Evolutionary conservation across 495 filamentous ascomycete species (phyloP).

Genomic region (Hypoxylon lenormandii): DNA sequence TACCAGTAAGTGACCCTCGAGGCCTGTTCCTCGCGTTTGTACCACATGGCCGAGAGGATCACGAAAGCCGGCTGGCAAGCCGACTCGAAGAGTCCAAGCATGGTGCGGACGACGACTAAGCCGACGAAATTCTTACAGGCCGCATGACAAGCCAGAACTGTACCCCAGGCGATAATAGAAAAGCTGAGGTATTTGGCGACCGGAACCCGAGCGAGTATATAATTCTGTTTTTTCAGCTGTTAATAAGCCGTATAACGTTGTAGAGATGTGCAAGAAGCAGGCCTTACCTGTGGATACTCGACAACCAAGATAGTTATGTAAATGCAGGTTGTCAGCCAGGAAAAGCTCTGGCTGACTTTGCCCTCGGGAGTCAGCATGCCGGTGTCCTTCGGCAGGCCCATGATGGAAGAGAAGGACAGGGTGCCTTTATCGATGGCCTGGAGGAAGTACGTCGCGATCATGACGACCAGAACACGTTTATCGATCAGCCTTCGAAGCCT

Average conservation of each 20-base stretch:
- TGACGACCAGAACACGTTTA: conserved; percentile 62
- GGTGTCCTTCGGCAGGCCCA: conserved; percentile 71
- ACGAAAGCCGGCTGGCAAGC: conserved; percentile 72
- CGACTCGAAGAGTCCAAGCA: conserved; percentile 77
- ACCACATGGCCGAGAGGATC: conserved; percentile 78
- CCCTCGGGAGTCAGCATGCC: conserved; percentile 64
- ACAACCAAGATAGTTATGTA: conserved; percentile 66
- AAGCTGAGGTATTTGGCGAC: conserved; percentile 70
- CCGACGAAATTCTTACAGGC: conserved; percentile 69
- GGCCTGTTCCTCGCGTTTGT: conserved; percentile 74
- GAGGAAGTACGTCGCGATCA: conserved; percentile 73
- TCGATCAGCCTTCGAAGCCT: conserved; percentile 66
- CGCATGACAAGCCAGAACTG: conserved; percentile 67
- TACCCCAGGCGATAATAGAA: conserved; percentile 72
- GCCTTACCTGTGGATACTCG: conserved; percentile 62
- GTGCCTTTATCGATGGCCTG: conserved; percentile 81
- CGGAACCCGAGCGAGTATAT: conserved; percentile 63
- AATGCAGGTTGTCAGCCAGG: conserved; percentile 67
- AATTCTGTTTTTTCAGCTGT: conserved; percentile 53
- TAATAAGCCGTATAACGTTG: conserved; percentile 9
- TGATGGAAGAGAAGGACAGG: conserved; percentile 75
- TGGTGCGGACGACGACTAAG: conserved; percentile 67
- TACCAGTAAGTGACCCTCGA: conserved; percentile 76
- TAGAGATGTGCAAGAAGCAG: not conserved
- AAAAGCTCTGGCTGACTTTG: conserved; percentile 55